Evolutionary conservation across 257 asterid species (phyloP), one percentile per base, ranked within the genome.

Genomic region (Solanum bukasovii): DNA sequence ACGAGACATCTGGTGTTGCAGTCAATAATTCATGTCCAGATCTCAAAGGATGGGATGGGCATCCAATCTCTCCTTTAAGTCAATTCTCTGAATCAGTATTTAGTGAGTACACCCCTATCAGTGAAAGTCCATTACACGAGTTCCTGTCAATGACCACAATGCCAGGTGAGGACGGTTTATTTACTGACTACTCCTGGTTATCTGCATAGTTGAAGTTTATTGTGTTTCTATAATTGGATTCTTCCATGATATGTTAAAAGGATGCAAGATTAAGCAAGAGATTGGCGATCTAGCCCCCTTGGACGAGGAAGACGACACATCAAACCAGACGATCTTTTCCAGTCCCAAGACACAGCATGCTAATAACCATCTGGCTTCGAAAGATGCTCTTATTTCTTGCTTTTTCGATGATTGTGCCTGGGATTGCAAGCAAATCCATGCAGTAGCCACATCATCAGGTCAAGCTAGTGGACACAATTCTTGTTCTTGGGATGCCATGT

Each of bases 111-210:
- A 42, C 90, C 42, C 91, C 89, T 81, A 56, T 88, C 38, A 88
- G 88, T 84, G 90, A 90, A 89, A 90, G 83, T 71, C 91, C 94
- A 67, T 81, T 91, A 67, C 95, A 92, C 46, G 95, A 93, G 63
- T 89, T 83, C 70, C 90, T 85, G 25, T 74, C 90, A 63, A 70
- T 77, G 5, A 91, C 81, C 67, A 83, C 91, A 42, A 37, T 88
- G 40, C 88, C 91, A 91, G 94, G 94, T 94, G 31, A 63, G 90
- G 84, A 84, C 89, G 25, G 25, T 86, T 67, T n/a, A 67, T 85
- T 85, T 46, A n/a, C 63, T 3, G 31, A 35, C 70, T 29, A 5
- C 44, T 81, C 44, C 70, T 46, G 35, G 33, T 46, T 81, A 33
- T 81, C 18, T 81, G 11, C 70, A 49, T 29, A 29, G 11, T 31